phyloP scores from a whole-genome alignment of 768 basidiomycete genomes.

The Mycena vitilis region DNA sequence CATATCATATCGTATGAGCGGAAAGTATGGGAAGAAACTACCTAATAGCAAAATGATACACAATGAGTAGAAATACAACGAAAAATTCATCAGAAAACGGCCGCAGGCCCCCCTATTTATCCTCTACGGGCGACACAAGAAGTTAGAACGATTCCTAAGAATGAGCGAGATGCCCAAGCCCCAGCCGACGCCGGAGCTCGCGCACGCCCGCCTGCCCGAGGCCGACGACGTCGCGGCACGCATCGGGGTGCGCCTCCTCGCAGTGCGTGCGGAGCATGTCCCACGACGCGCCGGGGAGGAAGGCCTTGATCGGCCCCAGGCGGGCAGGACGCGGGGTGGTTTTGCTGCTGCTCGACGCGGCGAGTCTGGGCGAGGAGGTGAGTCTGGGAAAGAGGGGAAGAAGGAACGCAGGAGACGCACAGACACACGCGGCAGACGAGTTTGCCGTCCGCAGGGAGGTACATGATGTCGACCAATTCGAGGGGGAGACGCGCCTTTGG shows the following conservation, averaged over 20 bases:
- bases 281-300: conserved; percentile 48
- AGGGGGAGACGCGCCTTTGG: conserved; percentile 36
- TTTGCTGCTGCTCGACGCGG: conserved; percentile 12
- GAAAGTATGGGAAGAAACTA: neutral
- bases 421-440: conserved; percentile 54
- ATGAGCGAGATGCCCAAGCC: conserved; percentile 3
- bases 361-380: conserved; percentile 16
- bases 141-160: neutral
- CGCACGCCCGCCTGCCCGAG: conserved; percentile 49
- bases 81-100: neutral
- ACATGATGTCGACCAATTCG: conserved; percentile 54
- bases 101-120: too few species aligned
- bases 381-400: neutral
- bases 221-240: conserved; percentile 49
- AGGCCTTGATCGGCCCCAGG: conserved; percentile 37
- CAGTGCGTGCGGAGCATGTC: conserved; percentile 51
- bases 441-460: conserved; percentile 42
- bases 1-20: neutral
- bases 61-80: neutral
- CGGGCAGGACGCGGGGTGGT: neutral
- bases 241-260: conserved; percentile 46
- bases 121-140: too few species aligned
- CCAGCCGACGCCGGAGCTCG: conserved; percentile 47
- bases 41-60: neutral
- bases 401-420: conserved; percentile 40